phyloP scores from a whole-genome alignment of 176 grass and related monocot genomes.

The Juncus effusus region DNA sequence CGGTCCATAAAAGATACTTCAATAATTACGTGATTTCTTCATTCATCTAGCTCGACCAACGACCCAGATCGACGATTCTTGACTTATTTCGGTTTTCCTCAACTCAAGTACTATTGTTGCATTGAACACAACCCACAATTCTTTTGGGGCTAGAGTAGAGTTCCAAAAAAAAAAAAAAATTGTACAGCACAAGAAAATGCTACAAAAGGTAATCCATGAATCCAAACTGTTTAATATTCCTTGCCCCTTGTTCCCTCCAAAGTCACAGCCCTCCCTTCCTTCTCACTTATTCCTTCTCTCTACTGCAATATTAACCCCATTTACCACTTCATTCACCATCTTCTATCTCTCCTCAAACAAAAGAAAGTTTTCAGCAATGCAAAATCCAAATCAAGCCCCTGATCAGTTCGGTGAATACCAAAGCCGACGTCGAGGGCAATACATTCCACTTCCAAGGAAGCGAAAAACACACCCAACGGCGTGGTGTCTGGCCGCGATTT shows the following conservation, averaged over 20 bases:
- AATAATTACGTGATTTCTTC: too few species aligned
- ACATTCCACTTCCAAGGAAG: neutral
- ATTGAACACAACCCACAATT: too few species aligned
- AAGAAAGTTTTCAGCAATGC: neutral
- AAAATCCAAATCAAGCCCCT: neutral
- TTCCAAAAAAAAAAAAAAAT: too few species aligned
- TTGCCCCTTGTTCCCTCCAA: conserved; percentile 22
- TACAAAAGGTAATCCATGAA: too few species aligned
- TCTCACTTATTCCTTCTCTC: conserved; percentile 6
- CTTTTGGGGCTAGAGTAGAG: too few species aligned
- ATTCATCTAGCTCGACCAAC: too few species aligned
- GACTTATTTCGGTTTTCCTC: too few species aligned
- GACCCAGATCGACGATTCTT: too few species aligned
- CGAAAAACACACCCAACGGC: neutral
- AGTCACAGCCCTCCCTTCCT: neutral
- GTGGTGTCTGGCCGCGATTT: conserved; percentile 36
- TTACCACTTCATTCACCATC: neutral
- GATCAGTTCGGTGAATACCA: neutral
- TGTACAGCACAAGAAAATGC: too few species aligned
- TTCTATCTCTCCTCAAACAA: neutral
- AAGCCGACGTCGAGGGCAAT: neutral
- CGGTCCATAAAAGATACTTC: too few species aligned
- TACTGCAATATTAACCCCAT: neutral
- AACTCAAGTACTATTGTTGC: too few species aligned
- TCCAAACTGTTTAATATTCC: neutral